Percentiles rank a stretch among this genome's conserved stretches.
phyloP scores from a whole-genome alignment of 2,329 filamentous ascomycete genomes.

The Cercospora sesami region DNA sequence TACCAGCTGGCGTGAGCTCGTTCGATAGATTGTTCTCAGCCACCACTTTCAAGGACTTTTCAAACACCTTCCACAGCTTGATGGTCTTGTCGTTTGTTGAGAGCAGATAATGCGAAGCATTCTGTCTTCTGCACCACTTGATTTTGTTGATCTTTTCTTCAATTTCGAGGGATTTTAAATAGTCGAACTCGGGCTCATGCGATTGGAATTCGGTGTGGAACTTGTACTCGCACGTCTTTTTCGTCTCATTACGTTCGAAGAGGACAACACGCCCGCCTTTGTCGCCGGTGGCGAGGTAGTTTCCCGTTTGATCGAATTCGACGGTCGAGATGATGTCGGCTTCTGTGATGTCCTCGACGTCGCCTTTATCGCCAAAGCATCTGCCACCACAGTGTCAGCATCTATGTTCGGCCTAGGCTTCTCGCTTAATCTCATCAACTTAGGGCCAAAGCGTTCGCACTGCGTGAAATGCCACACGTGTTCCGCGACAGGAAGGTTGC shows the following conservation, averaged over 20 bases:
- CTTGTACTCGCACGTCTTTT: constrained; percentile 99
- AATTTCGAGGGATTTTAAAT: constrained; percentile 97
- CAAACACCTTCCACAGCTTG: constrained; percentile 99
- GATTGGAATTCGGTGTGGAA: constrained; percentile 99
- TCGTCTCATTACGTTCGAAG: constrained; percentile 94
- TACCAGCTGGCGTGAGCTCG: constrained; percentile 77
- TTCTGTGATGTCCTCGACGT: constrained; percentile 98
- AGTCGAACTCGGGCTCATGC: constrained; percentile 98
- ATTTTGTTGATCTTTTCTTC: constrained; percentile 99
- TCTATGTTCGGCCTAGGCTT: neutral
- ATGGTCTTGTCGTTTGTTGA: constrained; percentile 99
- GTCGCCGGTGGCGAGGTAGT: constrained; percentile 86
- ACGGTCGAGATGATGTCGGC: constrained; percentile 91
- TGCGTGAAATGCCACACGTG: constrained; percentile 26
- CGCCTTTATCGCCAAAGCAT: constrained; percentile 99
- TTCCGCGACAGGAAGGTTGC: constrained; percentile 11
- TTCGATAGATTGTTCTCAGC: constrained; percentile 98
- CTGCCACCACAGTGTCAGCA: constrained; percentile 49
- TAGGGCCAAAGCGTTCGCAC: constrained; percentile 19
- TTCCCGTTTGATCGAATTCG: constrained; percentile 86
- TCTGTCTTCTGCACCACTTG: constrained; percentile 98
- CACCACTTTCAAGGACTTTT: constrained; percentile 98
- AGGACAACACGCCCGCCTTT: constrained; percentile 83
- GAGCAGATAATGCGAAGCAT: constrained; percentile 95
- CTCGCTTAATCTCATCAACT: neutral